phyloP scores from a whole-genome alignment of 257 asterid species.

The Petunia secreta region DNA sequence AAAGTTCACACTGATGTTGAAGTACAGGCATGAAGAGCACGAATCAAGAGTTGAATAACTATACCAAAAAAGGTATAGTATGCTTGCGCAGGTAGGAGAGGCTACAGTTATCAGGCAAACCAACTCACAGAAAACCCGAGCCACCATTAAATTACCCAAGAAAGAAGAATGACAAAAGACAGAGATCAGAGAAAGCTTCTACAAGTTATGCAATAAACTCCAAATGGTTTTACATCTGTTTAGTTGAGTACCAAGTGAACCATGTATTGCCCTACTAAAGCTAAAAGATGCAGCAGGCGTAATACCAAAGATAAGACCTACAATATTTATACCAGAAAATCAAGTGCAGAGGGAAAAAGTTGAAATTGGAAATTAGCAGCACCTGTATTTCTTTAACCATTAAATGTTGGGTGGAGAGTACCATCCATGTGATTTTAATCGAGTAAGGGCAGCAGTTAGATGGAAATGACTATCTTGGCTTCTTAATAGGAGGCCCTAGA shows the following conservation, averaged over 20 bases:
- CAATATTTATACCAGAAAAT: not conserved
- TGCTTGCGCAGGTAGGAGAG: no score
- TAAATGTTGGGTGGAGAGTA: not conserved
- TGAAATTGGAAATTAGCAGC: not conserved
- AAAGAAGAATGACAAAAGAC: no score
- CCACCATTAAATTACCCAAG: no score
- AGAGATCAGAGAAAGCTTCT: not conserved
- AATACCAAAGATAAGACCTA: not conserved
- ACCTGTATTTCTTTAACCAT: not conserved
- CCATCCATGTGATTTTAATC: not conserved
- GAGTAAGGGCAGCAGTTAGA: not conserved
- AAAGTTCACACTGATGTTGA: no score
- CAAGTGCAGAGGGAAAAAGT: not conserved
- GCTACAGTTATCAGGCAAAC: no score
- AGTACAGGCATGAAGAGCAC: no score
- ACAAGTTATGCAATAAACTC: not conserved
- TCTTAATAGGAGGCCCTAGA: not conserved
- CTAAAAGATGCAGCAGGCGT: not conserved
- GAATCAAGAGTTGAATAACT: no score
- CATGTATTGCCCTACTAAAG: not conserved
- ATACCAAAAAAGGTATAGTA: no score
- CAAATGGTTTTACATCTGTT: not conserved
- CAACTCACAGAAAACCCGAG: no score
- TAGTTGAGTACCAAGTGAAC: slow-evolving; percentile 4
- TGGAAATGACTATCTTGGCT: not conserved